Evolutionary conservation across 1,139 yeast species (phyloP).

Genomic region (Debaryomyces psychrophilus): DNA sequence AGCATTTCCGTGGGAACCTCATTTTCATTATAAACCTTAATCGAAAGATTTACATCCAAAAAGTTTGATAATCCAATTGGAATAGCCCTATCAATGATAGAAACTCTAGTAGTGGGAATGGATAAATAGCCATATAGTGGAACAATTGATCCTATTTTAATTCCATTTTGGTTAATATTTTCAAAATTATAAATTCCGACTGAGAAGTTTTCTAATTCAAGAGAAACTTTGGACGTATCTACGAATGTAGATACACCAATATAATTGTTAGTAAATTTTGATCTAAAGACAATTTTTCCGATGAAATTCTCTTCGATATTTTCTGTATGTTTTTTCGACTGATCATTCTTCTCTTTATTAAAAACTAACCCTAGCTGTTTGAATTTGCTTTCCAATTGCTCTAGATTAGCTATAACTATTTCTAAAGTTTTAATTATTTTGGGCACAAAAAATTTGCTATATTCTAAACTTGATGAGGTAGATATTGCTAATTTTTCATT

Average conservation of each 20-base stretch:
- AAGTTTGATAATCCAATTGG: slow-evolving; percentile 51
- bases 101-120: slow-evolving; percentile 46
- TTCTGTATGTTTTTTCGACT: not conserved
- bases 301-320: not conserved
- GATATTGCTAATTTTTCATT: slow-evolving; percentile 23
- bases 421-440: slow-evolving; percentile 28
- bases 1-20: slow-evolving; percentile 28
- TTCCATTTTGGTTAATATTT: slow-evolving; percentile 14
- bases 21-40: slow-evolving; percentile 42
- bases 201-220: slow-evolving; percentile 35
- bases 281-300: slow-evolving; percentile 25
- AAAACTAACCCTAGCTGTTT: slow-evolving; percentile 8
- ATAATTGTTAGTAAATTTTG: slow-evolving; percentile 38
- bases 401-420: slow-evolving; percentile 18
- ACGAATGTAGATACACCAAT: slow-evolving; percentile 38
- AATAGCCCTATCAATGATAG: slow-evolving; percentile 37
- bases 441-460: slow-evolving; percentile 37
- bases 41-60: slow-evolving; percentile 42
- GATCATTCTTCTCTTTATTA: not conserved
- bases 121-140: slow-evolving; percentile 42
- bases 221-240: slow-evolving; percentile 35
- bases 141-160: slow-evolving; percentile 17
- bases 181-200: slow-evolving; percentile 28
- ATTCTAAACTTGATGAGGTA: slow-evolving; percentile 29
- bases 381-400: slow-evolving; percentile 21